A percentile compares a stretch with the other conserved stretches of the same genome.
Evolutionary conservation across 495 filamentous ascomycete genomes (phyloP).

Genomic region (Aspergillus wentii): DNA sequence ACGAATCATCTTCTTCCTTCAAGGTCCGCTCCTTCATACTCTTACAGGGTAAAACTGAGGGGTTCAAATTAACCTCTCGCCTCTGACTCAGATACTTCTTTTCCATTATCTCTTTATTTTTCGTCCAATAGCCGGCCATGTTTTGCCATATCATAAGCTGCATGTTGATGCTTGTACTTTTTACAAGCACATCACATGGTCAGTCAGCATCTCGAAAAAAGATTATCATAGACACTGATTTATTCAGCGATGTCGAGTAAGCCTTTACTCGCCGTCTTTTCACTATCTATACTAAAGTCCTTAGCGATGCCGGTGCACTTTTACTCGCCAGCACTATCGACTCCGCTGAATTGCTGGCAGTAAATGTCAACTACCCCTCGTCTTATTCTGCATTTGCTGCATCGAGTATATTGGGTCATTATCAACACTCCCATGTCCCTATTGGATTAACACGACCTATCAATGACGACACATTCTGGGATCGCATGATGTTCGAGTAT

Average conservation of each 20-base stretch:
- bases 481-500: constrained; percentile 22
- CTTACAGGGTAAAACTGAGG: too few relatives aligned
- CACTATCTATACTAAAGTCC: too few relatives aligned
- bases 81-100: too few relatives aligned
- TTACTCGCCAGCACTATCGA: constrained; percentile 1
- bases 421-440: constrained; percentile 26
- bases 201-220: too few relatives aligned
- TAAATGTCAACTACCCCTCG: constrained; percentile 40
- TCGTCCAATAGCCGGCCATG: too few relatives aligned
- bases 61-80: too few relatives aligned
- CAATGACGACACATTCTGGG: constrained; percentile 37
- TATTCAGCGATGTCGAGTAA: constrained; percentile 9
- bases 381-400: constrained; percentile 35
- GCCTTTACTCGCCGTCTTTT: not conserved
- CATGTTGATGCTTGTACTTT: too few relatives aligned
- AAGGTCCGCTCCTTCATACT: too few relatives aligned
- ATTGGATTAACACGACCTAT: constrained; percentile 35
- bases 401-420: constrained; percentile 38
- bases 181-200: too few relatives aligned
- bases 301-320: constrained; percentile 5
- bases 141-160: too few relatives aligned
- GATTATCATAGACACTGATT: constrained; percentile 6
- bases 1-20: too few relatives aligned
- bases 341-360: constrained; percentile 26
- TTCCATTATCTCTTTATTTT: too few relatives aligned